A percentile compares a stretch with the other conserved stretches of the same genome.
Evolutionary conservation across 148 eudicot species (phyloP).

Genomic region (Nepenthes gracilis): DNA sequence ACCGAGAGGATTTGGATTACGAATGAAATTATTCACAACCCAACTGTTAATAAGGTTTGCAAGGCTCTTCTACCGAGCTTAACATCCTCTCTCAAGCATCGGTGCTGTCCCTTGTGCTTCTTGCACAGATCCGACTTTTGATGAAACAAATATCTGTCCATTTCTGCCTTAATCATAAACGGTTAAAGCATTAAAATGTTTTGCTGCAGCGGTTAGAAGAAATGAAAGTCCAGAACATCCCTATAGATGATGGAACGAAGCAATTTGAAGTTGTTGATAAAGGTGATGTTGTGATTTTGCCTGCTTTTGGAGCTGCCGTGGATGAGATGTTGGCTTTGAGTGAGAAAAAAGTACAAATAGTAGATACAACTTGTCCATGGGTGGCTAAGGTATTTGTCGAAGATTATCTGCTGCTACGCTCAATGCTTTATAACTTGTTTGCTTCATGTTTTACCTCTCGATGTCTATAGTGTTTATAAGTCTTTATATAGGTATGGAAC

Average conservation of each 20-base stretch:
- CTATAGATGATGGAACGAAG: conserved; percentile 68
- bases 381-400: conserved; percentile 61
- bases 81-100: not conserved
- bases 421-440: not conserved
- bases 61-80: not conserved
- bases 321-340: conserved; percentile 79
- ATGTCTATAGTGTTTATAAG: conserved; percentile 2
- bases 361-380: conserved; percentile 99
- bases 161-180: too few species aligned
- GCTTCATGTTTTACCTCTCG: not conserved
- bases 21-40: conserved; percentile 95
- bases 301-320: conserved; percentile 99
- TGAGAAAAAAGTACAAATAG: conserved; percentile 81
- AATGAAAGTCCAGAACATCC: conserved; percentile 77
- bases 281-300: conserved; percentile 87
- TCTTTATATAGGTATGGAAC: conserved; percentile 68
- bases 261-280: conserved; percentile 69
- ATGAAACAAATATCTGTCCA: too few species aligned
- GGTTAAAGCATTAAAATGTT: conserved; percentile 1
- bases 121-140: too few species aligned
- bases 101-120: too few species aligned
- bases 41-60: conserved; percentile 81
- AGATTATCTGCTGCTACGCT: conserved; percentile 8
- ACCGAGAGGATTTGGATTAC: conserved; percentile 82
- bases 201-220: conserved; percentile 59